Conservation (phyloP, 306 rosid genomes). For the Cicer cuneatum region DNA sequence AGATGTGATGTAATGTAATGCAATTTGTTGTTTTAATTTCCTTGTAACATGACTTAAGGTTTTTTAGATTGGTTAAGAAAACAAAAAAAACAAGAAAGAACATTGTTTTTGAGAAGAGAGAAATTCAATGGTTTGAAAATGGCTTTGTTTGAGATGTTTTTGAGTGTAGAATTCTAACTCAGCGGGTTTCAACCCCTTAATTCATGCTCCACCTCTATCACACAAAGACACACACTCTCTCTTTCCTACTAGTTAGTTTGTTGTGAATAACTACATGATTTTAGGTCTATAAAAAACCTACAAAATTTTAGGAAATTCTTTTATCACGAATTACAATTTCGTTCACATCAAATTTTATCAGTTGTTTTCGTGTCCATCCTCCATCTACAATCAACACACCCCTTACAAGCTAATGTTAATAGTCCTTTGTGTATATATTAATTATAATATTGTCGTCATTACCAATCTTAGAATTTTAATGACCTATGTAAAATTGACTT, state of each 20-base stretch:
- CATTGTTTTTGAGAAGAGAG: conserved; percentile 25
- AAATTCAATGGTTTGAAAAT: conserved; percentile 48
- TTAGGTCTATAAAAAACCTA: not conserved
- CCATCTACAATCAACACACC: no score
- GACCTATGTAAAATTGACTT: no score
- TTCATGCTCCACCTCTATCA: conserved; percentile 61
- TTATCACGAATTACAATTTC: not conserved
- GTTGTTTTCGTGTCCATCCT: no score
- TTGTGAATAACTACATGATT: not conserved
- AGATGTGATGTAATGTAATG: not conserved
- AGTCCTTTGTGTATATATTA: no score
- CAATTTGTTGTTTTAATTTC: not conserved
- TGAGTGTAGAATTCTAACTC: conserved; percentile 23
- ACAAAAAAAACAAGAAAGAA: not conserved
- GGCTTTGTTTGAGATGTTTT: conserved; percentile 35
- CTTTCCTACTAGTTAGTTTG: conserved; percentile 22
- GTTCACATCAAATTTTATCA: no score
- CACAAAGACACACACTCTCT: not conserved
- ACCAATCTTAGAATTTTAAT: no score
- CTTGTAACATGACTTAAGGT: conserved; percentile 17
- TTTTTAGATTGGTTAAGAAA: conserved; percentile 17
- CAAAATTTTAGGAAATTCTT: not conserved
- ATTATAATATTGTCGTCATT: no score
- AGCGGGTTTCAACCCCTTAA: conserved; percentile 43
- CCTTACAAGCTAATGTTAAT: no score